Percentiles rank a stretch among this genome's conserved stretches.
Conservation (phyloP, 768 basidiomycete genomes). For the Multifurca ochricompacta region DNA sequence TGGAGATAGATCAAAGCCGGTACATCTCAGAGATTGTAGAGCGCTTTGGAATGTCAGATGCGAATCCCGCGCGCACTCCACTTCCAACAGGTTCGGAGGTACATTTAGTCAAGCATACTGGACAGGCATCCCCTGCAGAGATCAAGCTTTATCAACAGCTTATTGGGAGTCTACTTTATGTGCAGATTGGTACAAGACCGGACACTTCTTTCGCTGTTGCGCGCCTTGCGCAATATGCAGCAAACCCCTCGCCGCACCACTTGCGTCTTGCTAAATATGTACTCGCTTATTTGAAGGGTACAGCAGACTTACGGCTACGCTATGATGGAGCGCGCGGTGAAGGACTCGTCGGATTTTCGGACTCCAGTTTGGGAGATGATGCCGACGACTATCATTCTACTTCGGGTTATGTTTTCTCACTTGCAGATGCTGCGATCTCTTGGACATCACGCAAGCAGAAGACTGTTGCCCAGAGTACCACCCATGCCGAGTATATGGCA, state of each 20-base stretch:
- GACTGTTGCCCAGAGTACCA: conserved; percentile 30
- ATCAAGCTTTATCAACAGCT: no score
- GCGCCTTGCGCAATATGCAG: no score
- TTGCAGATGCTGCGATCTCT: conserved; percentile 28
- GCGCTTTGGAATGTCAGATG: background rate
- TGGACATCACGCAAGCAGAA: conserved; percentile 35
- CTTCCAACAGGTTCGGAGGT: background rate
- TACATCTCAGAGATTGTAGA: background rate
- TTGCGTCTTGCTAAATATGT: no score
- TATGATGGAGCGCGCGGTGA: background rate
- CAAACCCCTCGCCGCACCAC: no score
- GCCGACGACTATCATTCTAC: conserved; percentile 20
- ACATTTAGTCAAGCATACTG: background rate
- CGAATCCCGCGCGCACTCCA: background rate
- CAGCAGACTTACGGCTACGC: no score
- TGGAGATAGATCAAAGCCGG: no score
- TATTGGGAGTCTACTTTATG: background rate
- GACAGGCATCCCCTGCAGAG: background rate
- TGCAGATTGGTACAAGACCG: background rate
- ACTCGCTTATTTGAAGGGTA: no score
- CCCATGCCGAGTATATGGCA: conserved; percentile 41
- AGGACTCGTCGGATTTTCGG: conserved; percentile 16
- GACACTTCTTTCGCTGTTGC: background rate
- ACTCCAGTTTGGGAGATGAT: conserved; percentile 26
- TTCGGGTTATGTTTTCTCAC: conserved; percentile 26